Base-by-base conservation (phyloP, 2,329 filamentous ascomycete species). In the Dactylellina haptotyla region DNA sequence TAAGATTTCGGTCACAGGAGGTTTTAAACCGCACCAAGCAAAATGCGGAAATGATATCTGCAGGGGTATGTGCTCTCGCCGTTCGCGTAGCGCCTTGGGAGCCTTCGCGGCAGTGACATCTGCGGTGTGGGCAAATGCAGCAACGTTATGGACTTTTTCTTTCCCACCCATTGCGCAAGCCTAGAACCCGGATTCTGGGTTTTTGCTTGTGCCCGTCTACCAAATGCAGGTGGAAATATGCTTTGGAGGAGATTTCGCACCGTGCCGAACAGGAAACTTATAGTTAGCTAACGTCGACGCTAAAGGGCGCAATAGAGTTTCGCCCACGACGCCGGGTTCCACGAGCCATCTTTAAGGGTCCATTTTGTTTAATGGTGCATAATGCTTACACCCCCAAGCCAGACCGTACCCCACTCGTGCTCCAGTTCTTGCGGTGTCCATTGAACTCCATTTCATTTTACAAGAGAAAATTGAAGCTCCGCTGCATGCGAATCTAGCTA, bases 11-110 rank as follows among this genome's bases (percentile, higher is more conserved):
- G 10, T 34, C 14, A 46, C 41, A 23, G 37, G 18, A 25, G 39
- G 20, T 32, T 18, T 53, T 37, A 12, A 23, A 37, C 34, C 28
- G 28, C 30, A 53, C 30, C 25, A 51, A 25, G 53, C 43, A 28
- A 57, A 23, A 30, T 61, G 28, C 54, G 64, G 56, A 69, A 61
- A 62, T 62, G 53, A 61, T 69, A 28, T 53, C 39, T 61, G 64
- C 64, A 69, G 56, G 64, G 64, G 56, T 45, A 16, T 45, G 32
- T 3, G 25, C 39, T 66, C 57, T 37, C 34, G 18, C 53, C 28
- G 53, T 58, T 67, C 63, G 43, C 63, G 43, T 59, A 67, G 39
- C 51, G 51, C 59, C 28, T 48, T 20, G 12, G 23, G 5, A 46
- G 45, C 37, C 20, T 34, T 56, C 37, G 61, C 50, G 63, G 39